A percentile compares a stretch with the other conserved stretches of the same genome.
Evolutionary conservation across 176 grass and related monocot genomes (phyloP).

Genomic region (Tuctoria greenei): DNA sequence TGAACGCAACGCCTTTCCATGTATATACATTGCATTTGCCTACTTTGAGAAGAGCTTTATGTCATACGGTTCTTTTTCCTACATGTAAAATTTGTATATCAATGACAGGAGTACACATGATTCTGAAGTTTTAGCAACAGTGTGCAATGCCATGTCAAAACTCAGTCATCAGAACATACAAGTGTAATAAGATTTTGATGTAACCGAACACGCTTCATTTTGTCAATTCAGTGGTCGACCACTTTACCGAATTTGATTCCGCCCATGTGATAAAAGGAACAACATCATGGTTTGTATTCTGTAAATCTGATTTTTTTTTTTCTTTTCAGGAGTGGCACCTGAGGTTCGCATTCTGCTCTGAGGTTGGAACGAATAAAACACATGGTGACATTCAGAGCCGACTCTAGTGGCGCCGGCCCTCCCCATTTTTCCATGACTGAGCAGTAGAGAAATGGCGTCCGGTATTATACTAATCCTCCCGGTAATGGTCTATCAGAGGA

Average conservation of each 20-base stretch:
- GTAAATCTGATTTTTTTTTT: background rate
- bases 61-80: no score
- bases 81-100: background rate
- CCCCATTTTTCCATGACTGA: constrained; percentile 2
- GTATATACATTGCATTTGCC: no score
- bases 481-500: background rate
- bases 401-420: constrained; percentile 17
- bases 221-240: background rate
- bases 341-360: constrained; percentile 24
- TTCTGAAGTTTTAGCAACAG: background rate
- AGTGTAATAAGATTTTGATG: no score
- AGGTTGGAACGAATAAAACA: constrained; percentile 23
- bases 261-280: constrained; percentile 12
- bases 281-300: constrained; percentile 4
- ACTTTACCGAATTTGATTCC: constrained; percentile 29
- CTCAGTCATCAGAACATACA: background rate
- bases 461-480: constrained; percentile 29
- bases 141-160: background rate
- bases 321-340: background rate
- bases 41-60: no score
- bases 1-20: no score
- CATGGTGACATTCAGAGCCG: constrained; percentile 19
- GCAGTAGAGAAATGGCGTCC: background rate
- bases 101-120: background rate
- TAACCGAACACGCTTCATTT: background rate